A percentile compares a stretch with the other conserved stretches of the same genome.
Evolutionary conservation across 208 protist genomes (phyloP).

Genomic region (Crithidia acanthocephali): DNA sequence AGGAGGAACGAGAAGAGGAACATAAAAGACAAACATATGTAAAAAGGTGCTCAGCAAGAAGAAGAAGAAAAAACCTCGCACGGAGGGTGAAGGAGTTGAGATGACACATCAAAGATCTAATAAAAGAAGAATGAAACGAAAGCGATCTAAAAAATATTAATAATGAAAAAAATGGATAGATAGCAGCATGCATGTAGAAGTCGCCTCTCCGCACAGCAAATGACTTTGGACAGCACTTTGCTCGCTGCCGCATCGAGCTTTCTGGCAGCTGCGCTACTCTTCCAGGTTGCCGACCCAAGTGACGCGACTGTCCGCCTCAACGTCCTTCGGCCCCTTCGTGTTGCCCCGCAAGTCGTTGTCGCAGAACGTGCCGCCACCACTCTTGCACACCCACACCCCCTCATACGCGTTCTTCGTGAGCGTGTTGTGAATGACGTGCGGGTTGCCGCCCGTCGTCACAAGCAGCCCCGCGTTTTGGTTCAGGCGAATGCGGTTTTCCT

Average conservation of each 20-base stretch:
- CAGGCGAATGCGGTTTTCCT: conserved; percentile 68
- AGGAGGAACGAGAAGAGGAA: neutral
- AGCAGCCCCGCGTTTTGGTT: conserved; percentile 88
- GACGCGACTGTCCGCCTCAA: conserved; percentile 60
- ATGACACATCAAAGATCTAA: neutral
- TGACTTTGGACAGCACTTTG: too few species aligned
- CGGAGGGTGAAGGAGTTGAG: neutral
- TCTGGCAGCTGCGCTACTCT: conserved; percentile 11
- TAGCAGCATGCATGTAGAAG: too few species aligned
- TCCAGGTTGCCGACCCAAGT: conserved; percentile 75
- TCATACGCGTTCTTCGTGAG: conserved; percentile 84
- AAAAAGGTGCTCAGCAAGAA: neutral
- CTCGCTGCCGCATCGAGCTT: too few species aligned
- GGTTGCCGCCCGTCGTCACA: conserved; percentile 72
- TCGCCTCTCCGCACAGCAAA: too few species aligned
- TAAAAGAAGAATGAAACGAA: conserved; percentile 16
- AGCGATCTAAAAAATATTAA: neutral
- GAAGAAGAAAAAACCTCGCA: neutral
- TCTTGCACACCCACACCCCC: conserved; percentile 90
- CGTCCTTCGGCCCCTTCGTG: conserved; percentile 70
- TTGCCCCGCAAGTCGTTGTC: conserved; percentile 90
- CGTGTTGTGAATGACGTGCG: conserved; percentile 77
- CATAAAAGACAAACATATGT: neutral
- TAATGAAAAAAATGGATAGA: neutral
- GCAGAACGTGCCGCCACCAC: conserved; percentile 71